Evolutionary conservation across 179 eudicot species (phyloP).

Genomic region (Drosera spatulata): DNA sequence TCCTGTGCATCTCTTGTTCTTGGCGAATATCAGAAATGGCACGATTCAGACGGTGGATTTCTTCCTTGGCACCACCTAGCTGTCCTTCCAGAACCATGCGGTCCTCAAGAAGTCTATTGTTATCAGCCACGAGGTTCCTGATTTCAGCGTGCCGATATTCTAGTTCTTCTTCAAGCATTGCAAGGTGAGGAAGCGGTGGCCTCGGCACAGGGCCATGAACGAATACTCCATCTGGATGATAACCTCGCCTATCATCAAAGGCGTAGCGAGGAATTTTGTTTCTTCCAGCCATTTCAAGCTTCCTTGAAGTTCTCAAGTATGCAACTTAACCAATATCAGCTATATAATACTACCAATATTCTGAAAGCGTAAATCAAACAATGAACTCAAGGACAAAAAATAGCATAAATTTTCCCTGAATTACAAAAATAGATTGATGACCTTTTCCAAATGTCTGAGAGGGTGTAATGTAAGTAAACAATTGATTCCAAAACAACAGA

Average conservation of each 20-base stretch:
- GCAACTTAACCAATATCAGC: too few species aligned
- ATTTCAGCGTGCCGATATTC: conserved; percentile 74
- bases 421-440: too few species aligned
- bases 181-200: conserved; percentile 75
- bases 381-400: too few species aligned
- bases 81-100: conserved; percentile 65
- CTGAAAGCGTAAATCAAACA: too few species aligned
- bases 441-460: too few species aligned
- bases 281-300: conserved; percentile 64
- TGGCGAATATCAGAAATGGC: conserved; percentile 57
- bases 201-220: conserved; percentile 51
- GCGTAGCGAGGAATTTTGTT: conserved; percentile 63
- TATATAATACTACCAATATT: too few species aligned
- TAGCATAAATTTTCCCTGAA: too few species aligned
- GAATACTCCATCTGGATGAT: conserved; percentile 40
- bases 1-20: conserved; percentile 62
- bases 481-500: too few species aligned
- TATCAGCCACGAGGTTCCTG: conserved; percentile 71
- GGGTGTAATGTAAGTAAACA: too few species aligned
- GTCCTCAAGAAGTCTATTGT: conserved; percentile 79
- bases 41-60: conserved; percentile 63
- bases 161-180: conserved; percentile 87
- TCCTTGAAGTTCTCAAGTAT: too few species aligned
- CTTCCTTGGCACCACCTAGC: conserved; percentile 67
- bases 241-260: conserved; percentile 59